These are phyloP conservation scores for Colletotrichum coccodes DNA, from an alignment of 2,329 filamentous ascomycete genomes.

Conservation along the genomic window DNA sequence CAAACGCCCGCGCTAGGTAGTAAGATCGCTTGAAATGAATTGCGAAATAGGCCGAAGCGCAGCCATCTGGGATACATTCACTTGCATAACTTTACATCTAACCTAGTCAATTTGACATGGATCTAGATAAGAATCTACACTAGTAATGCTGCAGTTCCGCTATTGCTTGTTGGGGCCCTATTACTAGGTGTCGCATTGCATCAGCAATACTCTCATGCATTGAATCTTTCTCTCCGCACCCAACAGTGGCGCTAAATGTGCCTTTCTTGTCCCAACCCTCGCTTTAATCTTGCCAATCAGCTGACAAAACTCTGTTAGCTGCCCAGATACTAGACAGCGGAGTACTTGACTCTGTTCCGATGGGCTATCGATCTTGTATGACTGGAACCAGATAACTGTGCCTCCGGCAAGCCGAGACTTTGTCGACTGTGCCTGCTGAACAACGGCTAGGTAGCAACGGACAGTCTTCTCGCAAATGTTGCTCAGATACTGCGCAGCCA, in stretches of 20 bases:
- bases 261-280: slow-evolving; percentile 10
- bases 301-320: slow-evolving; percentile 7
- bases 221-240: slow-evolving; percentile 8
- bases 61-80: too few species aligned
- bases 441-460: background rate
- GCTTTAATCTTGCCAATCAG: slow-evolving; percentile 10
- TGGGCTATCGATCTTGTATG: slow-evolving; percentile 14
- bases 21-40: too few species aligned
- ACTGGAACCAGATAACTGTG: background rate
- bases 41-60: too few species aligned
- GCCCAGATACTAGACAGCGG: background rate
- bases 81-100: too few species aligned
- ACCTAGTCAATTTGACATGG: too few species aligned
- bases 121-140: too few species aligned
- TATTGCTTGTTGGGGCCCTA: too few species aligned
- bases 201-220: slow-evolving; percentile 5
- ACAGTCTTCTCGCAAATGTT: slow-evolving; percentile 22
- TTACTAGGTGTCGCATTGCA: slow-evolving; percentile 10
- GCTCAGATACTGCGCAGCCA: slow-evolving; percentile 14
- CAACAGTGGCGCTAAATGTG: background rate
- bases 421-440: background rate
- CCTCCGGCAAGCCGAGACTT: background rate
- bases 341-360: slow-evolving; percentile 6
- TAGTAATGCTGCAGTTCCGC: too few species aligned
- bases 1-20: too few species aligned